phyloP scores from a whole-genome alignment of 2,329 filamentous ascomycete species.

The Knoxdaviesia capensis region DNA sequence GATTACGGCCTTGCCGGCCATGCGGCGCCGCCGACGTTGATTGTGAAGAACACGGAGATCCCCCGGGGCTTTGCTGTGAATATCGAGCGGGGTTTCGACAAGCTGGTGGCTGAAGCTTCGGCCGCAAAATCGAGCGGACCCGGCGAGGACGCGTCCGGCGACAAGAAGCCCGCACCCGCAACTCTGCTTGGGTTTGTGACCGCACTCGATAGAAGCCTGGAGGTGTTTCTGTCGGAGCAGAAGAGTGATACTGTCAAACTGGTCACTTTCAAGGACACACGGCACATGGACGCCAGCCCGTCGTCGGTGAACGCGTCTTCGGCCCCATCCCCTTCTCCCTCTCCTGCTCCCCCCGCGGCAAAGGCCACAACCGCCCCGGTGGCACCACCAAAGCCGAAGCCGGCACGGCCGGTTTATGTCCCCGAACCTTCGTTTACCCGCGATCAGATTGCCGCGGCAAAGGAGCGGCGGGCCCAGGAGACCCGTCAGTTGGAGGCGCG shows the following conservation, averaged over 20 bases:
- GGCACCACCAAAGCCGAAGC: slow-evolving; percentile 3
- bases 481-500: slow-evolving; percentile 55
- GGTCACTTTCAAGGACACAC: slow-evolving; percentile 36
- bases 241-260: slow-evolving; percentile 57
- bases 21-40: slow-evolving; percentile 26
- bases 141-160: too few species aligned
- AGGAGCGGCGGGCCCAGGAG: slow-evolving; percentile 42
- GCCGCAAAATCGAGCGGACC: slow-evolving; percentile 11
- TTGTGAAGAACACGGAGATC: slow-evolving; percentile 48
- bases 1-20: slow-evolving; percentile 23
- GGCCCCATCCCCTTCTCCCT: neutral
- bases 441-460: slow-evolving; percentile 41
- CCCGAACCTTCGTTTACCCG: slow-evolving; percentile 29
- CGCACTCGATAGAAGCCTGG: slow-evolving; percentile 51
- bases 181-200: slow-evolving; percentile 50
- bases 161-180: too few species aligned
- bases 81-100: slow-evolving; percentile 54
- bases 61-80: slow-evolving; percentile 56
- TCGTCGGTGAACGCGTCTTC: neutral
- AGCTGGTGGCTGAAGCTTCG: slow-evolving; percentile 33
- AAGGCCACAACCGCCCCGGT: neutral
- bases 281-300: slow-evolving; percentile 16
- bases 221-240: slow-evolving; percentile 46
- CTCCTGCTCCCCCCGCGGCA: neutral
- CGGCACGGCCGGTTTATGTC: slow-evolving; percentile 13